Evolutionary conservation across 2,329 filamentous ascomycete species (phyloP), one percentile per base, ranked within the genome.

Genomic region (Amauroascus niger): DNA sequence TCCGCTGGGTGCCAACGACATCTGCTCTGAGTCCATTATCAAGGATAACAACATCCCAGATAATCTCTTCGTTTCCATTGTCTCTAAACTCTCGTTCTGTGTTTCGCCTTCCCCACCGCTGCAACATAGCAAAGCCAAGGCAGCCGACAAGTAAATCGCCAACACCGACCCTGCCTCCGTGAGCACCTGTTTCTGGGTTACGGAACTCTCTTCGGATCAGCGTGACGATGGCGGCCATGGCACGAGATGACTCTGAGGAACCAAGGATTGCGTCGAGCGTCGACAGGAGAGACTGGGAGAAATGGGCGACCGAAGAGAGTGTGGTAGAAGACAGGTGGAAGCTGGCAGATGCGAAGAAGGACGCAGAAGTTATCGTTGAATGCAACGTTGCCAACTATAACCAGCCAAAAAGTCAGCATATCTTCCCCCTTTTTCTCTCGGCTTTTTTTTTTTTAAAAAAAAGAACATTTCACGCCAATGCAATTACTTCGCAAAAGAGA

Each of bases 11-110:
- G n/a, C 69, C 70, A 16, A 75, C 66, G 45, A 75, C 73, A 57
- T 75, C 73, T 26, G 73, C 73, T 53, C 72, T 67, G 44, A 69
- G 59, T 4, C 73, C 73, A 55, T 69, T 71, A 55, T 75, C 73
- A 30, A 75, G 62, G 18, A 75, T 74, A 44, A 75, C 73, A 35
- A 72, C 69, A 62, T 75, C 73, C 73, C 73, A 75, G 33, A 75
- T 65, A 2, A 65, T 67, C 56, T 71, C 71, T 39, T 71, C 65
- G n/a, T 69, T 71, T n/a, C 70, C 67, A 30, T 65, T 67, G 49
- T 71, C 64, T 20, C 67, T 67, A 33, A 71, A 62, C 28, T 69
- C 60, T 37, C 69, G 62, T 52, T 74, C 69, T 3, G 73, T 74
- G 47, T 70, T 72, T 43, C 67, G 70, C 52, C 67, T 65, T 13